These are phyloP conservation scores for Aureobasidium sp. DNA, from an alignment of 2,329 filamentous ascomycete genomes.

Conservation along the genomic window DNA sequence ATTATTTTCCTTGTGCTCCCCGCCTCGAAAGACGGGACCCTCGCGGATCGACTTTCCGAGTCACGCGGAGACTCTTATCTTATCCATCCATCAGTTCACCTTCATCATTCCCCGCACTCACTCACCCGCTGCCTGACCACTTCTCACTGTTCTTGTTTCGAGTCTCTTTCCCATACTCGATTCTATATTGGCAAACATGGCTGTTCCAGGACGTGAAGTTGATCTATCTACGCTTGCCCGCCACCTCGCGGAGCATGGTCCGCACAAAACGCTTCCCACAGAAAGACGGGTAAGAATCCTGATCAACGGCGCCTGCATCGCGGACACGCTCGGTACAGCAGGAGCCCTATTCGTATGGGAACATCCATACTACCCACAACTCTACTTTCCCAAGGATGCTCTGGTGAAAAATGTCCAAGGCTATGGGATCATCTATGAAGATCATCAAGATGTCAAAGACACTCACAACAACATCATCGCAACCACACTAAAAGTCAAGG, in stretches of 20 bases:
- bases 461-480: constrained; percentile 19
- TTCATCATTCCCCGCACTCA: neutral
- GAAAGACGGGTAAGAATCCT: constrained; percentile 26
- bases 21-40: neutral
- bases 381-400: constrained; percentile 24
- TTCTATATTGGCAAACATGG: neutral
- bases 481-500: constrained; percentile 20
- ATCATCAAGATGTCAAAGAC: constrained; percentile 19
- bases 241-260: constrained; percentile 33
- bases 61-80: neutral
- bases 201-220: constrained; percentile 4
- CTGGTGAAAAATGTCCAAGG: neutral
- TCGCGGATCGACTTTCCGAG: neutral
- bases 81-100: neutral
- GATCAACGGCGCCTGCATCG: constrained; percentile 27
- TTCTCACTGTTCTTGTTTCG: neutral
- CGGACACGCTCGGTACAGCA: constrained; percentile 28
- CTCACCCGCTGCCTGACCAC: neutral
- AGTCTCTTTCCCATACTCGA: neutral
- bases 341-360: constrained; percentile 31
- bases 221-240: constrained; percentile 32
- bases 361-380: constrained; percentile 43
- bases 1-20: neutral
- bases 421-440: constrained; percentile 5
- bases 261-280: constrained; percentile 26